Evolutionary conservation across 768 basidiomycete species (phyloP), one percentile per base, ranked within the genome.

Genomic region (Podaxis sp.): DNA sequence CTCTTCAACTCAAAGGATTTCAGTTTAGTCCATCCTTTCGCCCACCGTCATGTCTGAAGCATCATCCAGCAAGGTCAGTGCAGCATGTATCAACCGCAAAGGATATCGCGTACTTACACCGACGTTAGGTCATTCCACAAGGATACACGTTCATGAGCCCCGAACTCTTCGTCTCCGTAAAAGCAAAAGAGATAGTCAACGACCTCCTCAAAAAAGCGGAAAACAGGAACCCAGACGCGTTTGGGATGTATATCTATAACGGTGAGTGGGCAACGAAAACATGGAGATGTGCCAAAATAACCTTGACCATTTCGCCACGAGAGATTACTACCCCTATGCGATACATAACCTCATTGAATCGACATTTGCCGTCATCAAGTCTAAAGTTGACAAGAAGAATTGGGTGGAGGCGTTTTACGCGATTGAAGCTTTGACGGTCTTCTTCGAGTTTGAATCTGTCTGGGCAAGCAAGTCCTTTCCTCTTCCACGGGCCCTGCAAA

Each of bases 341-440:
- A 59, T 76, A n/a, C 66, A 77, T 25, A 72, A 75, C 55, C 69
- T 78, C 56, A 68, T 79, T n/a, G 73, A 78, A 63, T 71, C 63
- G 24, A 69, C 67, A 4, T 66, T 77, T 27, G 58, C 63, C n/a
- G 67, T 59, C 33, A 61, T 74, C 24, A 68, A 77, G 60, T 63
- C 70, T 7, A 76, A 76, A 55, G 65, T 77, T 22, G 56, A 51
- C n/a, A 70, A 72, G 47, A 75, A 77, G 57, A 65, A 71, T 12
- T 75, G 71, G 68, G 69, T 73, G 50, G 74, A 74, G 25, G 74
- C 73, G 9, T 74, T 73, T 67, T 56, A 55, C 36, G 58, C 74
- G 37, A 69, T 78, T 5, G 77, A 77, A 65, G 75, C 65, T 0
- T 63, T 79, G 59, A 70, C 72, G 12, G 61, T 72, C 15, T 77